Evolutionary conservation across 1,139 yeast species (phyloP), one percentile per base, ranked within the genome.

Genomic region (Sporopachydermia cereana): DNA sequence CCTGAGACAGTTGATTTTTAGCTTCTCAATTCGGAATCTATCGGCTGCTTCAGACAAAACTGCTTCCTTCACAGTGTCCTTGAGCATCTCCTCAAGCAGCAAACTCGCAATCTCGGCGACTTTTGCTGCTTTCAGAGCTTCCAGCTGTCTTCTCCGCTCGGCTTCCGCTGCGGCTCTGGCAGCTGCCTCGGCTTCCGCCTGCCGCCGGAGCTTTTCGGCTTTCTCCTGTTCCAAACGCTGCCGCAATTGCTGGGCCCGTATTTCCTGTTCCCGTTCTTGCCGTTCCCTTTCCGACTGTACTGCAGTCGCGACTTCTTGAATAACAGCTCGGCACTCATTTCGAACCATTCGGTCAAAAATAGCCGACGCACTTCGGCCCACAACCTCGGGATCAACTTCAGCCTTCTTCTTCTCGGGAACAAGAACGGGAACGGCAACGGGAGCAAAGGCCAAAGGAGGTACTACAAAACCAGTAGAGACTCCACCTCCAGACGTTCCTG

Each of bases 31-130:
- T n/a, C n/a, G n/a, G n/a, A n/a, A n/a, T 42, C 67, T 50, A 44
- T 62, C 63, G 53, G 66, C 71, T 51, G 68, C 43, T 30, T 41
- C 7, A 41, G 43, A n/a, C n/a, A n/a, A n/a, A n/a, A n/a, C n/a
- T n/a, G n/a, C n/a, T 16, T 29, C 23, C 7, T 31, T 2, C 36
- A 20, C 16, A 31, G 41, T 39, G 18, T 42, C 31, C 3, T 24
- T 18, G 7, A 42, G 31, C 3, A 36, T 29, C 4, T 20, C 29
- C 16, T 43, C 23, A 17, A 29, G 41, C 2, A 43, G 22, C 25
- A 30, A 39, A 16, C 46, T 39, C 14, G 55, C 53, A n/a, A 50
- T 46, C 2, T 61, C 61, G 24, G 58, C 49, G 43, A 50, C 48
- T 24, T 47, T 48, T 2, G 51, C 42, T 4, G 60, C 59, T 25